A percentile compares a stretch with the other conserved stretches of the same genome.
phyloP scores from a whole-genome alignment of 345 rosid genomes.

The Mercurialis annua region DNA sequence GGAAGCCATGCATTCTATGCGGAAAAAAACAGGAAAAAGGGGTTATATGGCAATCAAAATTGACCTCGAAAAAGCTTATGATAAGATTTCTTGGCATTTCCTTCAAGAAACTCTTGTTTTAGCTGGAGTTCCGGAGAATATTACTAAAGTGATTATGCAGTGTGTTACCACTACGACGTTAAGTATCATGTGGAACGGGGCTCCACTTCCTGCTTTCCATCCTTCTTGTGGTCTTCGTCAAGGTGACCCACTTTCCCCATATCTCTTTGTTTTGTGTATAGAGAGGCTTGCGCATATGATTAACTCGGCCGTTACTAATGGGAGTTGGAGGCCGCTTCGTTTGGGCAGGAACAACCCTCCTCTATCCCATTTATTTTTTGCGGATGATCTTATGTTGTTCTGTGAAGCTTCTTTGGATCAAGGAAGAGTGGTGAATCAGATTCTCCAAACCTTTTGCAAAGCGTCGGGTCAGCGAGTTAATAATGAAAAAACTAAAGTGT shows the following conservation, averaged over 20 bases:
- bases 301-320: too few relatives aligned
- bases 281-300: neutral
- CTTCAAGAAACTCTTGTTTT: neutral
- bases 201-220: neutral
- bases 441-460: neutral
- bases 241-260: neutral
- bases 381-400: neutral
- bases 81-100: neutral
- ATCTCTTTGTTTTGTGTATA: neutral
- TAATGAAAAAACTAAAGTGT: neutral
- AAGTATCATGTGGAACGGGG: neutral
- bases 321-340: neutral
- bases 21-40: neutral
- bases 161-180: neutral
- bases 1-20: neutral
- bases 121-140: neutral
- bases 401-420: neutral
- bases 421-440: neutral
- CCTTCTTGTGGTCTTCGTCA: neutral
- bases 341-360: neutral
- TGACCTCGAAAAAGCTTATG: too few relatives aligned
- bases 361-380: neutral
- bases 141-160: neutral
- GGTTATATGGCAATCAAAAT: too few relatives aligned
- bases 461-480: neutral